Conservation (phyloP, 257 asterid genomes). For the Nicotiana obtusifolia region DNA sequence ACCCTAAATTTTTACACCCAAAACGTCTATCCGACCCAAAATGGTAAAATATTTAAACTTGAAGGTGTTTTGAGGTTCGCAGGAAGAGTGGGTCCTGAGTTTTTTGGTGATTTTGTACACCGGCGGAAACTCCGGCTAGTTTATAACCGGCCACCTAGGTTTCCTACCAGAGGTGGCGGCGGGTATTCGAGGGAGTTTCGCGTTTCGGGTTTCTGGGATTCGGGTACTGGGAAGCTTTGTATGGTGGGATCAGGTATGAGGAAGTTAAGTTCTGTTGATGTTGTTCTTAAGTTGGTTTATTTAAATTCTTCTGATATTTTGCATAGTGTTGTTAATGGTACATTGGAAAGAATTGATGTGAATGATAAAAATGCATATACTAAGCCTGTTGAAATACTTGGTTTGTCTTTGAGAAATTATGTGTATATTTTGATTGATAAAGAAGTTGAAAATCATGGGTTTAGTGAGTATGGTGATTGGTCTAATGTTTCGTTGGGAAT, state of each 20-base stretch:
- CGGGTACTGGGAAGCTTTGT: slow-evolving; percentile 68
- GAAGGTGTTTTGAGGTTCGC: slow-evolving; percentile 31
- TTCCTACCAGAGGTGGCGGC: slow-evolving; percentile 34
- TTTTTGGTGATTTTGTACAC: slow-evolving; percentile 37
- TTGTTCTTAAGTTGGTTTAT: slow-evolving; percentile 73
- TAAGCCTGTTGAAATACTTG: slow-evolving; percentile 39
- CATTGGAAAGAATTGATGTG: slow-evolving; percentile 34
- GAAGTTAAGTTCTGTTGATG: slow-evolving; percentile 26
- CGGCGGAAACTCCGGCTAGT: slow-evolving; percentile 45
- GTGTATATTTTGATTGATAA: slow-evolving; percentile 61
- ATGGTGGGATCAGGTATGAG: slow-evolving; percentile 67
- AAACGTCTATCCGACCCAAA: slow-evolving; percentile 40
- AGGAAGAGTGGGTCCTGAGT: background rate
- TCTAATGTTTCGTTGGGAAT: slow-evolving; percentile 43
- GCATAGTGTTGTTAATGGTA: slow-evolving; percentile 67
- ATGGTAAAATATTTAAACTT: slow-evolving; percentile 44
- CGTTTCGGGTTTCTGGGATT: slow-evolving; percentile 71
- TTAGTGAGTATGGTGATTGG: slow-evolving; percentile 32
- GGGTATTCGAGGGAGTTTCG: slow-evolving; percentile 22
- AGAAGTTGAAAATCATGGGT: slow-evolving; percentile 41
- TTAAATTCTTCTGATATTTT: slow-evolving; percentile 56
- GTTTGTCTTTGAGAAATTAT: slow-evolving; percentile 59
- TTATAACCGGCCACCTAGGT: slow-evolving; percentile 58
- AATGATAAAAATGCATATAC: slow-evolving; percentile 18
- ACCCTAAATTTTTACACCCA: slow-evolving; percentile 35